Evolutionary conservation across 768 basidiomycete species (phyloP), one percentile per base, ranked within the genome.

Genomic region (Lentinula sp.): DNA sequence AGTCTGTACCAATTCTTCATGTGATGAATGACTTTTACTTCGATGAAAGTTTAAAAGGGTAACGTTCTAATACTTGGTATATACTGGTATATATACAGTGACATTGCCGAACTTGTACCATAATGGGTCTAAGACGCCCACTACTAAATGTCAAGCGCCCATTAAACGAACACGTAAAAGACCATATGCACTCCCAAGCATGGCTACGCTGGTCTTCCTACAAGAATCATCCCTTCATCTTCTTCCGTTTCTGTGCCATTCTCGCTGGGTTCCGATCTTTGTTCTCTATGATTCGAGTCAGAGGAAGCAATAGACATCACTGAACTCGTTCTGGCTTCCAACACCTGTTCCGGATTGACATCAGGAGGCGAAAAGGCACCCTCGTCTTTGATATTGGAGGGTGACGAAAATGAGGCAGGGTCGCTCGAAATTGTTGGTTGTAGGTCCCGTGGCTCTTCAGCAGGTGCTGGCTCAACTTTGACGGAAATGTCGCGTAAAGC

Each of bases 191-290:
- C 4, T 28, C 28, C 3, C 2, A 48, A 48, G 12, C 46, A 10
- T 48, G 33, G 41, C 59, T 65, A 73, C 57, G 69, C 49, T 37
- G 89, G 90, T 61, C 86, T 80, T 43, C 85, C 87, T 55, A 93
- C 85, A 33, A 92, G 70, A 61, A 93, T 82, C 86, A 92, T 86
- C 6, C 88, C 91, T 67, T 93, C 91, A 61, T 93, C 91, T 68
- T 88, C 87, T 69, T 93, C 91, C 42, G 90, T 92, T 66, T 91
- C 90, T 23, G 76, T 77, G 8, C 86, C 87, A 63, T 81, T 81
- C 68, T 86, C 86, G 64, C 87, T 90, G 48, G 76, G 74, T 36
- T 79, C 75, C 42, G 73, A 74, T 32, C 71, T 23, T 74, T 56
- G 79, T 73, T 50, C 69, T 67, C 63, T 72, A 68, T 23, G 65